Evolutionary conservation across 352 stramenopile genomes (phyloP), one percentile per base, ranked within the genome.

Genomic region (Pythium aristosporum): DNA sequence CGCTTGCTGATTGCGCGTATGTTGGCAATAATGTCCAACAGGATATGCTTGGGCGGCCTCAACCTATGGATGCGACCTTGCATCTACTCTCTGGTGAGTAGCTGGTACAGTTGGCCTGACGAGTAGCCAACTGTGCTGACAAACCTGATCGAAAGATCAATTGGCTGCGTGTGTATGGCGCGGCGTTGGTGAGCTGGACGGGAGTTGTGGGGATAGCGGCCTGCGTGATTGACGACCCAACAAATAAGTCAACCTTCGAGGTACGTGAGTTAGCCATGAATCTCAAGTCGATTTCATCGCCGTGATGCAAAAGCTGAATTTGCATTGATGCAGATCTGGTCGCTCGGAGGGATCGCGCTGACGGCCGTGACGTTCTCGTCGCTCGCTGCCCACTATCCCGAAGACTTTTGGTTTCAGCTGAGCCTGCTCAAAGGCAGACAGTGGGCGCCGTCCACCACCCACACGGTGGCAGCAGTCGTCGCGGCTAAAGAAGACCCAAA

Each of bases 341-440:
- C 72, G 4, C 57, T 91, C 3, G 81, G 79, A 7, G 67, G 62
- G n/a, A 80, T 88, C 54, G 76, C 69, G 1, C 68, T 90, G 20
- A 76, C 74, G 1, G 53, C 70, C 4, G 59, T 77, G 30, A 72
- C 74, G 2, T 52, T 77, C 23, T 75, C 72, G 2, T 61, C 67
- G 20, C 53, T 90, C 12, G 47, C 85, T 49, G 62, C 88, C 6
- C 77, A 80, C 41, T 69, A 85, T 57, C 76, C 61, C 1, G 76
- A 89, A 43, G 64, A 84, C 6, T 85, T 87, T 60, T 87, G 79
- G 81, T 72, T 73, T 25, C 72, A 60, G 4, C 44, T 86, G 32
- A 66, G 36, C 11, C 10, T 68, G 18, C 52, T 63, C 15, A 43
- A 60, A 57, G 61, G 37, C 12, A 61, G 37, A 32, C 37, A 37